Base-by-base conservation (phyloP, 1,284 basidiomycete genomes). In the Ganoderma meredithae region DNA sequence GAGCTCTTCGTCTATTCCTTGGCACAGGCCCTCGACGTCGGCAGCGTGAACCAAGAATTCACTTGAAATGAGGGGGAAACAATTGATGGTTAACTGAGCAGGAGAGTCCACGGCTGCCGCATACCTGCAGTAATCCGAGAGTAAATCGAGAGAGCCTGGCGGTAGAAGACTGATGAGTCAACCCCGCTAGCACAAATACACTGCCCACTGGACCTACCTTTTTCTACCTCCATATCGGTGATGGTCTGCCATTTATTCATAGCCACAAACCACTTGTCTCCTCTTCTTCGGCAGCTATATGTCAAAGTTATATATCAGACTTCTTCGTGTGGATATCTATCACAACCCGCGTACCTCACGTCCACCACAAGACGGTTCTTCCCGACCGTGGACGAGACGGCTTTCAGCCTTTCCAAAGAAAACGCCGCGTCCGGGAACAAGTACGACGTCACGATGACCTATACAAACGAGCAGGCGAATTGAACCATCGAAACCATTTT, bases 171-270 rank as follows among this genome's bases (percentile, higher is more conserved):
- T 9, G 4, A 41, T 27, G 22, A 3, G 19, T 40, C 22, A 15
- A 6, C 40, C 40, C 10, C 3, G 8, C 6, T 8, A 12, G 13
- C 1, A 2, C 19, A 56, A 10, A 4, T 9, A 6, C 58, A 15
- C 22, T 13, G 40, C 39, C 1, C 2, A 59, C 1, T 31, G 25
- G 13, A 1, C 39, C 40, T 66, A 92, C 95, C 94, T 87, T 91
- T 83, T 69, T 87, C 93, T 22, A 99, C 94, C 76, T 94, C 91
- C 91, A 96, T 95, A 76, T 99, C 95, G 0, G 98, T 99, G 64
- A 98, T 87, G 67, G 94, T 93, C 79, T 98, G 97, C 98, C 98
- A 99, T 76, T 96, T 95, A 81, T 99, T 98, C 96, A 98, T 99
- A 0, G 98, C 97, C 8, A 99, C 94, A 44, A 96, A 85, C 98